A percentile compares a stretch with the other conserved stretches of the same genome.
Evolutionary conservation across 73 alveolate genomes (phyloP).

Genomic region (Paraurostyla sp.): DNA sequence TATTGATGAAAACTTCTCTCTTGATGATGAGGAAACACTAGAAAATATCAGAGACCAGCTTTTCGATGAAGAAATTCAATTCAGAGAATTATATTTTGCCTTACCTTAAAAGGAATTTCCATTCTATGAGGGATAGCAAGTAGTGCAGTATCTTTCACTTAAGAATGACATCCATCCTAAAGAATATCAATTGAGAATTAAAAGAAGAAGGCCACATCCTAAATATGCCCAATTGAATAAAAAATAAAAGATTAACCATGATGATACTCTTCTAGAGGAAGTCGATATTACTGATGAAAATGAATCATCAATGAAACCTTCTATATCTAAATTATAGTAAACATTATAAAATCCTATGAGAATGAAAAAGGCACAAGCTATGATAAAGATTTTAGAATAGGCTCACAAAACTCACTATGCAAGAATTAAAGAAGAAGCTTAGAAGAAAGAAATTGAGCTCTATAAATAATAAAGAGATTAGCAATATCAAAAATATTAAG

Average conservation of each 20-base stretch:
- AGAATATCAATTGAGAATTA: neutral
- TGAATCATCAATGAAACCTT: too few species aligned
- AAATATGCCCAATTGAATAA: neutral
- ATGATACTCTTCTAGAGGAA: too few species aligned
- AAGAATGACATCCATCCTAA: neutral
- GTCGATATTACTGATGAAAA: too few species aligned
- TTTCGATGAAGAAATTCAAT: neutral
- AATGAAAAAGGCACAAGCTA: neutral
- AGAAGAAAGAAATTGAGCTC: neutral
- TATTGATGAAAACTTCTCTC: slow-evolving; percentile 5
- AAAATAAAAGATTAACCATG: neutral
- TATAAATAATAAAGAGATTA: neutral
- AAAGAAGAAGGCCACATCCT: neutral
- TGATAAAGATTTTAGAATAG: neutral
- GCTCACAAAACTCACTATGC: neutral
- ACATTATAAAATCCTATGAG: neutral
- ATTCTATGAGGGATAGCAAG: slow-evolving; percentile 5
- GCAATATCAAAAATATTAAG: neutral
- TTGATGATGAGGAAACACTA: slow-evolving; percentile 4
- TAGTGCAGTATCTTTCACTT: neutral
- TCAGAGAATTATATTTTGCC: neutral
- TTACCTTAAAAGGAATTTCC: slow-evolving; percentile 10
- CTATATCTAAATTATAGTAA: neutral
- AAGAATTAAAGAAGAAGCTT: neutral
- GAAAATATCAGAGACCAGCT: neutral